Conservation (phyloP, 768 basidiomycete species). For the Mycena epipterygia region DNA sequence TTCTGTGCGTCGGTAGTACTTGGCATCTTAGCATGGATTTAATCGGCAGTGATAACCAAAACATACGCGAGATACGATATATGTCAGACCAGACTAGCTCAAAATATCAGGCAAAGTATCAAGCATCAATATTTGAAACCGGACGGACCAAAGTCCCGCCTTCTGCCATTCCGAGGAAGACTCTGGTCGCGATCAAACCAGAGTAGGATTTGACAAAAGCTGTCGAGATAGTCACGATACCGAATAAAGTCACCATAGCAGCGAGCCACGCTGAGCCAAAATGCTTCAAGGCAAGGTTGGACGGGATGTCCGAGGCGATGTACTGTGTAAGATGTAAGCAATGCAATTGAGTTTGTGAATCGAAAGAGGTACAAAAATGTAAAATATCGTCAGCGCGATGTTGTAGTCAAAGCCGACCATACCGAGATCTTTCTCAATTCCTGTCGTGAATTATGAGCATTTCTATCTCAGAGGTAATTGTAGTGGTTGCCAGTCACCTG, state of each 20-base stretch:
- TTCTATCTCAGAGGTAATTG: neutral
- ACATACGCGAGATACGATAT: constrained; percentile 54
- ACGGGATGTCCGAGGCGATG: constrained; percentile 55
- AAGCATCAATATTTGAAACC: neutral
- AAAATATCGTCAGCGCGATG: constrained; percentile 57
- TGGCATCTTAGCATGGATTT: neutral
- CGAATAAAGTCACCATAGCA: constrained; percentile 53
- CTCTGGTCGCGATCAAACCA: constrained; percentile 52
- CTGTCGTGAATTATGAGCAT: neutral
- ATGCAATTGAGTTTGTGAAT: neutral
- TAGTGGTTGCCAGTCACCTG: constrained; percentile 35
- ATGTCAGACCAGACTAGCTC: constrained; percentile 53
- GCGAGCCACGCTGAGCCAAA: constrained; percentile 57
- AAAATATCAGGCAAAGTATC: neutral
- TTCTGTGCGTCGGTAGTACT: constrained; percentile 55
- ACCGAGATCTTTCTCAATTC: constrained; percentile 55
- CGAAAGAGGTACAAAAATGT: constrained; percentile 48
- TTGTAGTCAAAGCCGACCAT: constrained; percentile 59
- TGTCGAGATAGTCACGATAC: constrained; percentile 52
- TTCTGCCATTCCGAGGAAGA: constrained; percentile 58
- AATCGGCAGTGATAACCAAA: neutral
- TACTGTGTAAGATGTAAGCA: constrained; percentile 43
- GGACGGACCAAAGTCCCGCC: constrained; percentile 56
- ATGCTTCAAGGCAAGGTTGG: constrained; percentile 57
- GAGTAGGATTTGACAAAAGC: constrained; percentile 54